Evolutionary conservation across 2,329 filamentous ascomycete genomes (phyloP), one percentile per base, ranked within the genome.

Genomic region (Xylariales sp.): DNA sequence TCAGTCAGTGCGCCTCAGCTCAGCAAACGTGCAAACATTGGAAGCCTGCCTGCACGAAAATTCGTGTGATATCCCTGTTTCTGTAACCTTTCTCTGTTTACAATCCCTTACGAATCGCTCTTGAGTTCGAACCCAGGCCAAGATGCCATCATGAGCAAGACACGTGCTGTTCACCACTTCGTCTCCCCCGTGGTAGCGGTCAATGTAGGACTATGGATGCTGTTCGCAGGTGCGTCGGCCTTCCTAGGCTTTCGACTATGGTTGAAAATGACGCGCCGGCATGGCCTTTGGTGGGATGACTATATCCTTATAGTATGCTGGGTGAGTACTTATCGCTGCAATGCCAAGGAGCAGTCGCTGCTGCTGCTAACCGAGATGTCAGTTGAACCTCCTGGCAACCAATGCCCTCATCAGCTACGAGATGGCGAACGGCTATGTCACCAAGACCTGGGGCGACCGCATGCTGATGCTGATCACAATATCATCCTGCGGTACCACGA

Each of bases 401-500:
- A 20, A 36, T 36, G 22, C 15, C 10, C 11, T 42, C 6, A 42
- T 36, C 10, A 35, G 31, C 5, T 5, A 3, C 14, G 31, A 42
- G 21, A 35, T 42, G 31, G 31, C 31, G 8, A 36, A 15, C 16
- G 39, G 39, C 9, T 42, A 42, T 21, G 39, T 42, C 24, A 35
- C 31, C n/a, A 42, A 67, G n/a, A 51, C 57, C 14, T 76, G 72
- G 72, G 66, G 70, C 44, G 69, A 73, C 46, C 64, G 63, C 40
- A 74, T 74, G 71, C 69, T 71, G 50, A 73, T 74, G 47, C 58
- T 76, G 42, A 73, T 75, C 60, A 71, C 68, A 46, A 54, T 61
- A 10, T 61, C 61, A 3, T 63, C 62, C 2, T 64, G 60, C 47
- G 59, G 60, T 24, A 64, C 60, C 9, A 42, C 64, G 18, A 56